Base-by-base conservation (phyloP, 768 basidiomycete species). In the Hypholoma sublateritium region DNA sequence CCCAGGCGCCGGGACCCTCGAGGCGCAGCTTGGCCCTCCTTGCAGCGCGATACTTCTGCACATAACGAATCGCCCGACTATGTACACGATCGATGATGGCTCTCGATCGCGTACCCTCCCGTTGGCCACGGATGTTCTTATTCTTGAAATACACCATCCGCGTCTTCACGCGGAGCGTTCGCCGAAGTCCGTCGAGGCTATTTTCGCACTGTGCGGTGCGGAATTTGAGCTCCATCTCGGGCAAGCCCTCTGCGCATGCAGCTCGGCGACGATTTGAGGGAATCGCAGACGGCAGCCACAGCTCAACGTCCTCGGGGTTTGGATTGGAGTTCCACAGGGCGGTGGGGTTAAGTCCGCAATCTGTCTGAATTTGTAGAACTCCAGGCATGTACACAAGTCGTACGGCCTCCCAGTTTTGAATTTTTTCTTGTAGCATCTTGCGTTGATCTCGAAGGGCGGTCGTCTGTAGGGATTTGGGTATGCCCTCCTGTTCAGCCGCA, bases 381-480 rank as follows among this genome's bases (percentile, higher is more conserved):
- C 63, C 61, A 13, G 62, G 62, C 41, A 62, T 60, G 43, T 63
- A 66, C 19, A 63, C 52, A 1, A 52, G 25, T 2, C 44, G 32
- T 1, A 62, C 32, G 16, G 42, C 50, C 47, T 62, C 60, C 63
- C 59, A 63, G n/a, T 24, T 41, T 21, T 51, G 11, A 2, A 51
- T 51, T 24, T 41, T 36, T 5, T 39, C 21, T 1, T 4, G 11
- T 4, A 51, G 22, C 1, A 35, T 14, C 50, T 5, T 19, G 13
- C 50, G n/a, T 36, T 51, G 50, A 11, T 51, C 50, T n/a, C 16
- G 12, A 16, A 51, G 34, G 2, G 32, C 17, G 3, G 25, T 17
- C 1, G 34, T 37, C 1, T 24, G 17, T 8, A 51, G 37, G 11
- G 7, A 14, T 17, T n/a, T 51, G 16, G 50, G 50, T 9, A 36